Percentiles rank a stretch among this genome's conserved stretches.
Conservation (phyloP, 2,329 filamentous ascomycete species). For the Albophoma yamanashiensis region DNA sequence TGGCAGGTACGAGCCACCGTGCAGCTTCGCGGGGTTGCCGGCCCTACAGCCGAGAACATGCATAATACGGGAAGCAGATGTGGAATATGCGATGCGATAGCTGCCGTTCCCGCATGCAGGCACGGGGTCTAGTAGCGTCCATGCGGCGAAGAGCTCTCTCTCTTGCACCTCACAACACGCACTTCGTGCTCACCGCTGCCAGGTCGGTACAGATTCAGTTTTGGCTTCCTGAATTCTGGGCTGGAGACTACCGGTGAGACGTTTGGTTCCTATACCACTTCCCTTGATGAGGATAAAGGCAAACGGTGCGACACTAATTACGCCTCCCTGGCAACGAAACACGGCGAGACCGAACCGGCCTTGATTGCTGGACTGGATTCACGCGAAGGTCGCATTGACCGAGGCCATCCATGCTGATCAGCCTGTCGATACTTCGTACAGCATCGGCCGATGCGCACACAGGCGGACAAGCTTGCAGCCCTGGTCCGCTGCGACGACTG, state of each 20-base stretch:
- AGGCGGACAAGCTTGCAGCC: background rate
- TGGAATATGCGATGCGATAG: background rate
- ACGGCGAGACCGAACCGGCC: background rate
- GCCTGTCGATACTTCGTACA: background rate
- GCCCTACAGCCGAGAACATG: background rate
- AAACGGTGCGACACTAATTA: background rate
- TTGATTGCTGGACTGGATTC: background rate
- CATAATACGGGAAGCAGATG: background rate
- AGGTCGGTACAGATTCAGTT: background rate
- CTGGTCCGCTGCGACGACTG: background rate
- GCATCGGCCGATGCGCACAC: background rate
- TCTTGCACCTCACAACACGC: background rate
- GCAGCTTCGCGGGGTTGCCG: background rate
- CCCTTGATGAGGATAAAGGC: background rate
- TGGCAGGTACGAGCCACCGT: background rate
- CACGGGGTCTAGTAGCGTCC: background rate
- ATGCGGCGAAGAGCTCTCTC: background rate
- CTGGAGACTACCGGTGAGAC: background rate
- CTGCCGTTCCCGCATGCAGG: background rate
- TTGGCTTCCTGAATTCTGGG: background rate
- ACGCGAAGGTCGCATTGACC: background rate
- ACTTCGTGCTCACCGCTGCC: background rate
- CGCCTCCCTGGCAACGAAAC: background rate
- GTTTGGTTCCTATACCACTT: background rate
- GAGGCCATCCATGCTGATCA: background rate